Conservation (phyloP, 345 rosid genomes). For the Arabidopsis thaliana region TAIR10.1 NC_003075.7:1088001-1088500, state of each 20-base stretch:
- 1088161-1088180: conserved; percentile 42
- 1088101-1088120: conserved; percentile 53
- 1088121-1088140: conserved; percentile 31
- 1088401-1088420: conserved; percentile 60
- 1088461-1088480: conserved; percentile 2
- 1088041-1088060: conserved; percentile 82
- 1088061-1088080: conserved; percentile 45
- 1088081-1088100: conserved; percentile 38
- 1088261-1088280: conserved; percentile 42
- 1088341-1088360: conserved; percentile 61
- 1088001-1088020: conserved; percentile 35
- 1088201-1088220: conserved; percentile 55
- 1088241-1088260: conserved; percentile 57
- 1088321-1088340: conserved; percentile 62
- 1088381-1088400: conserved; percentile 54
- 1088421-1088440: conserved; percentile 53
- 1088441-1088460: conserved; percentile 28
- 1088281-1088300: conserved; percentile 49
- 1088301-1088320: conserved; percentile 66
- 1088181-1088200: conserved; percentile 52
- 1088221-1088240: conserved; percentile 55
- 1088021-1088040: conserved; percentile 85
- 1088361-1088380: conserved; percentile 52
- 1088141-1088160: background rate
- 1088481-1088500: conserved; percentile 40